Evolutionary conservation across 305 asterid species (phyloP).

Genomic region (Salvia sclarea): DNA sequence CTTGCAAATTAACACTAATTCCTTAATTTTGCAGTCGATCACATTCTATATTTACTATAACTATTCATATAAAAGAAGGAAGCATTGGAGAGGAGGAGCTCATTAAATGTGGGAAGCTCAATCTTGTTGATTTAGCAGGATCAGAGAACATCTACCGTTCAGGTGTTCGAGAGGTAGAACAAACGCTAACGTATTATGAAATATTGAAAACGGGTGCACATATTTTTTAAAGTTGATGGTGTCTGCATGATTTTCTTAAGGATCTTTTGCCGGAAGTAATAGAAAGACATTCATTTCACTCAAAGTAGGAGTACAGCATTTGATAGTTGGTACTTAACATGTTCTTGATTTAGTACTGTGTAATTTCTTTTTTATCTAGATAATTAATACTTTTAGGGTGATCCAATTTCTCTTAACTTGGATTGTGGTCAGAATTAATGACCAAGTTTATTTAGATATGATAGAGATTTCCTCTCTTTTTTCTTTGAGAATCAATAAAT

Average conservation of each 20-base stretch:
- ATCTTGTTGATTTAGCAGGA: slow-evolving; percentile 91
- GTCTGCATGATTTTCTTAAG: slow-evolving; percentile 2
- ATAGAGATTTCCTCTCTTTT: not conserved
- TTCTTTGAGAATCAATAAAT: not conserved
- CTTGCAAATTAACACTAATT: not conserved
- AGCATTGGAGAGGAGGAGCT: slow-evolving; percentile 79
- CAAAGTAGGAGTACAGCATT: no score
- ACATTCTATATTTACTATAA: slow-evolving; percentile 79
- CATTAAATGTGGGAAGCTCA: slow-evolving; percentile 84
- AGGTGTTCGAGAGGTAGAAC: slow-evolving; percentile 79
- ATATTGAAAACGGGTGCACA: not conserved
- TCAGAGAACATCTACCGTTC: slow-evolving; percentile 84
- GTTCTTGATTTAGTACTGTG: not conserved
- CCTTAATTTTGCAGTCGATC: slow-evolving; percentile 62
- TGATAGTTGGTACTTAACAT: not conserved
- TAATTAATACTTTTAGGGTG: not conserved
- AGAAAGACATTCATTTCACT: not conserved
- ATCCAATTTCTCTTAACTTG: not conserved
- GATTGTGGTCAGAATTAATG: not conserved
- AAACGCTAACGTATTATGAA: slow-evolving; percentile 1
- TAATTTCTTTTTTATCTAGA: not conserved
- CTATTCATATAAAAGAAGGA: slow-evolving; percentile 73
- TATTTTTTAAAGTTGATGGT: slow-evolving; percentile 3
- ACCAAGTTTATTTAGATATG: not conserved
- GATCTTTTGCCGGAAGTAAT: not conserved